Evolutionary conservation across 441 rosid genomes (phyloP).

Genomic region (Viola pubescens): DNA sequence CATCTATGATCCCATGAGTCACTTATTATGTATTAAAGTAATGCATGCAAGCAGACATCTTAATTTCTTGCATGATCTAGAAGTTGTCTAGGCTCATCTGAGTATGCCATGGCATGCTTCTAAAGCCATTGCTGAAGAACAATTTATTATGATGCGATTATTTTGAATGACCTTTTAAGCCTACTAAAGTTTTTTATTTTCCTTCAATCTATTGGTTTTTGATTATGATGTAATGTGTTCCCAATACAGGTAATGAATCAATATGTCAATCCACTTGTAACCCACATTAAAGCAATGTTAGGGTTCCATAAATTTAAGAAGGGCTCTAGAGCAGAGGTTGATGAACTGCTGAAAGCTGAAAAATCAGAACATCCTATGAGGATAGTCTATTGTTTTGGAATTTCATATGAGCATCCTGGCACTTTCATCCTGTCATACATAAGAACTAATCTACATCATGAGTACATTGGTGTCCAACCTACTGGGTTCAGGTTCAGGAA

Average conservation of each 20-base stretch:
- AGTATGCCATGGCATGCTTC: too few relatives aligned
- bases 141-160: background rate
- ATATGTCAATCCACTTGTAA: conserved; percentile 91
- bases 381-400: conserved; percentile 90
- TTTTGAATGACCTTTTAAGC: background rate
- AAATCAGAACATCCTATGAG: conserved; percentile 70
- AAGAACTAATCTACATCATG: conserved; percentile 90
- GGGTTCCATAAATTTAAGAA: conserved; percentile 74
- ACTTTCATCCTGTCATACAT: conserved; percentile 83
- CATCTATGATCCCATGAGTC: too few relatives aligned
- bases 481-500: conserved; percentile 97
- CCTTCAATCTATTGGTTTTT: background rate
- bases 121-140: too few relatives aligned
- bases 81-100: too few relatives aligned
- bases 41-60: too few relatives aligned
- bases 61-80: too few relatives aligned
- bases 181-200: background rate
- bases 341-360: conserved; percentile 73
- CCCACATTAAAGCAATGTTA: conserved; percentile 77
- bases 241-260: conserved; percentile 73
- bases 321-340: conserved; percentile 81
- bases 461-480: conserved; percentile 91
- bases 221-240: background rate
- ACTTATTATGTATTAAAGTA: too few relatives aligned
- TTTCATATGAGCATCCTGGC: conserved; percentile 93